These are phyloP conservation scores for Bjerkandera adusta DNA, from an alignment of 1,284 basidiomycete species.

Conservation along the genomic window DNA sequence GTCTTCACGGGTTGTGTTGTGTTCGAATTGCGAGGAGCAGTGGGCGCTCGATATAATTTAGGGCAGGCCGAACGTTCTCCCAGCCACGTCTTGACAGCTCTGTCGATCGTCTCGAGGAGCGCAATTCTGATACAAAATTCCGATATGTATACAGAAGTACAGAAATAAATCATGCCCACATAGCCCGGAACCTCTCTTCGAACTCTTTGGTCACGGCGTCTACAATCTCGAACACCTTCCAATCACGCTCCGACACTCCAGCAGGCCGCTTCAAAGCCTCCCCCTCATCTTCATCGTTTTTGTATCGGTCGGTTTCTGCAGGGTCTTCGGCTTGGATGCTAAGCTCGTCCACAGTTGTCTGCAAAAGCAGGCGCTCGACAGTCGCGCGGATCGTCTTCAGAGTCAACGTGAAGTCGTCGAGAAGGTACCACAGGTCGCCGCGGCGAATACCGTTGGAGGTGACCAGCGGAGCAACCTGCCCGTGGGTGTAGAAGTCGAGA, in stretches of 20 bases:
- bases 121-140: background rate
- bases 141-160: background rate
- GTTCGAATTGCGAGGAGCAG: no score
- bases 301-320: slow-evolving; percentile 28
- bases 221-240: slow-evolving; percentile 55
- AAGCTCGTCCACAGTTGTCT: slow-evolving; percentile 25
- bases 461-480: slow-evolving; percentile 47
- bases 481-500: slow-evolving; percentile 66
- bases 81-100: no score
- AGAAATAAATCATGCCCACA: slow-evolving; percentile 45
- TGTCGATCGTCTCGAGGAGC: background rate
- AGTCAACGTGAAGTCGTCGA: slow-evolving; percentile 55
- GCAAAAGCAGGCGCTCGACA: slow-evolving; percentile 41
- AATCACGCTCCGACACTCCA: slow-evolving; percentile 45
- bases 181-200: slow-evolving; percentile 38
- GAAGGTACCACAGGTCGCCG: slow-evolving; percentile 61
- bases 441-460: slow-evolving; percentile 53
- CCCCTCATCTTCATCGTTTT: slow-evolving; percentile 22
- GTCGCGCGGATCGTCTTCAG: slow-evolving; percentile 42
- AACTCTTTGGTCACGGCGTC: slow-evolving; percentile 44
- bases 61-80: no score
- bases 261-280: slow-evolving; percentile 30
- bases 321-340: slow-evolving; percentile 24
- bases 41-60: no score
- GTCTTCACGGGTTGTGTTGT: no score